A percentile compares a stretch with the other conserved stretches of the same genome.
These are phyloP conservation scores for Phytophthora crassamura DNA, from an alignment of 352 stramenopile species.

Conservation along the genomic window DNA sequence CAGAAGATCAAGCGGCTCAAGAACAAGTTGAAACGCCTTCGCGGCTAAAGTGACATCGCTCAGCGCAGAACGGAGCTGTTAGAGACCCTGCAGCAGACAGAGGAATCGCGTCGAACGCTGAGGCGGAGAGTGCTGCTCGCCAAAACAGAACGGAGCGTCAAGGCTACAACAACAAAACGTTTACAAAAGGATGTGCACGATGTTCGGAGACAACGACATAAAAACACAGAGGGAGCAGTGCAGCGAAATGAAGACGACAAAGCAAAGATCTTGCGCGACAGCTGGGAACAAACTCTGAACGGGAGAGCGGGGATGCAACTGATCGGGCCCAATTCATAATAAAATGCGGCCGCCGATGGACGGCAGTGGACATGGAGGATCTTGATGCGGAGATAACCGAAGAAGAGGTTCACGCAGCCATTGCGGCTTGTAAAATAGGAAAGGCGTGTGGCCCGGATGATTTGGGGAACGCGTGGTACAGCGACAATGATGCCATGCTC, in stretches of 20 bases:
- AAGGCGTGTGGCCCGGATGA: background rate
- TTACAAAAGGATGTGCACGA: background rate
- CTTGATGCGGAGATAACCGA: background rate
- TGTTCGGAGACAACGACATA: slow-evolving; percentile 4
- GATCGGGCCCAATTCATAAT: background rate
- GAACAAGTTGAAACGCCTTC: no score
- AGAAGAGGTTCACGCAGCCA: background rate
- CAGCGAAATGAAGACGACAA: background rate
- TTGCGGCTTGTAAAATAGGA: background rate
- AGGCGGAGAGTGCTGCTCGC: no score
- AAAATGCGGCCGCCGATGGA: background rate
- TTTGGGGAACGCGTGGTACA: background rate
- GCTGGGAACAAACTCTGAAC: background rate
- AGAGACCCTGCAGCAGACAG: no score
- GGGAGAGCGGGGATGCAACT: background rate
- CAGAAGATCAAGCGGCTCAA: no score
- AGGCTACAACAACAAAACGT: background rate
- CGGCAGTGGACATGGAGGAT: background rate
- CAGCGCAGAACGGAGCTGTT: no score
- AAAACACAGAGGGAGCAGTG: background rate
- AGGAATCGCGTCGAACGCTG: no score
- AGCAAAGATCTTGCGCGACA: slow-evolving; percentile 4
- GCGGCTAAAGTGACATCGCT: no score
- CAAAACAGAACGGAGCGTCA: background rate
- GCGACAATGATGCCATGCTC: background rate